phyloP scores from a whole-genome alignment of 108 stramenopile species.

The Nitzschia inconspicua region DNA sequence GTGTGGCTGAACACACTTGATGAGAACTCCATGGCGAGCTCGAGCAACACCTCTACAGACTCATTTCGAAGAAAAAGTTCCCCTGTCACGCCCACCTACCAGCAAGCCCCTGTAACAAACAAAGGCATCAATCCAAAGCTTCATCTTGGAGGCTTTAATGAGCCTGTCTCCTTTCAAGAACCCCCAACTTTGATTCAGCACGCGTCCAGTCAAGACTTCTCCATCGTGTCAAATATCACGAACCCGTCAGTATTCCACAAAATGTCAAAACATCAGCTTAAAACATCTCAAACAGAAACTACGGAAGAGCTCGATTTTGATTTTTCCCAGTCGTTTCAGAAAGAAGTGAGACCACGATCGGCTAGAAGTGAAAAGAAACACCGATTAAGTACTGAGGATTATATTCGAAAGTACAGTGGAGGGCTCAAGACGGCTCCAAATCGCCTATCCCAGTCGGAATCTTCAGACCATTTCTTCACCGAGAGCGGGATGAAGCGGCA shows the following conservation, averaged over 20 bases:
- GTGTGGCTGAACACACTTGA: slow-evolving; percentile 64
- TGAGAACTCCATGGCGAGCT: slow-evolving; percentile 17
- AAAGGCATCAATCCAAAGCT: slow-evolving; percentile 12
- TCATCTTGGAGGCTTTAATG: no score
- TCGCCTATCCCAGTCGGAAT: background rate
- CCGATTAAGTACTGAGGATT: slow-evolving; percentile 25
- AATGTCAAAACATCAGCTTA: no score
- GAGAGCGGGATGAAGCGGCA: slow-evolving; percentile 7
- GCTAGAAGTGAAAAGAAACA: slow-evolving; percentile 1
- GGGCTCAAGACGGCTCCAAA: slow-evolving; percentile 1
- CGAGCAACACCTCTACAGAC: slow-evolving; percentile 2
- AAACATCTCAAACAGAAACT: no score
- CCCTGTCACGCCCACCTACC: slow-evolving; percentile 3
- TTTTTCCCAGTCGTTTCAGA: slow-evolving; percentile 4
- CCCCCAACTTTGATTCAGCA: slow-evolving; percentile 25
- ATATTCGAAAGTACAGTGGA: slow-evolving; percentile 26
- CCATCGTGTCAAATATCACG: slow-evolving; percentile 39
- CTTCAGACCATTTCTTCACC: slow-evolving; percentile 28
- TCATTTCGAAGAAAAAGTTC: slow-evolving; percentile 16
- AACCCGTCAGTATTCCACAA: slow-evolving; percentile 24
- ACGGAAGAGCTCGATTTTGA: no score
- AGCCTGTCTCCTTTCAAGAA: background rate
- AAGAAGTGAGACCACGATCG: slow-evolving; percentile 7
- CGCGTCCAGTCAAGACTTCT: slow-evolving; percentile 20
- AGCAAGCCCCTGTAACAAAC: background rate